Percentiles rank a stretch among this genome's conserved stretches.
Conservation (phyloP, 106 monocot genomes). For the Dendrobium catenatum region DNA sequence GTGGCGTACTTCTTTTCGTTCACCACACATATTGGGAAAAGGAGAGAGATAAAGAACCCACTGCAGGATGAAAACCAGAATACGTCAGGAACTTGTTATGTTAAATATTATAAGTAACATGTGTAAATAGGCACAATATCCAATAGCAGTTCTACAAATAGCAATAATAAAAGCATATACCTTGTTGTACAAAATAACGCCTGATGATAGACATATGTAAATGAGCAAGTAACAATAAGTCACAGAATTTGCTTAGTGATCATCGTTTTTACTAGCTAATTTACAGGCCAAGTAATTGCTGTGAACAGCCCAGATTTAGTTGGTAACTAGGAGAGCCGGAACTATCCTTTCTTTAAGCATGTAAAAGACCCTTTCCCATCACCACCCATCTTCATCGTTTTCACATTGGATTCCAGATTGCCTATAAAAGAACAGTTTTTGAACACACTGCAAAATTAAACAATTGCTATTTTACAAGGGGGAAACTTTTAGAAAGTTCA, state of each 20-base stretch:
- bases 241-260: constrained; percentile 42
- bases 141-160: background rate
- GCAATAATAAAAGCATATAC: constrained; percentile 11
- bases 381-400: constrained; percentile 4
- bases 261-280: constrained; percentile 16
- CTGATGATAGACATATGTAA: constrained; percentile 65
- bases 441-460: background rate
- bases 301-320: background rate
- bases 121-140: background rate
- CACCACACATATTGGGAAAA: no score
- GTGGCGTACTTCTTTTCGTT: no score
- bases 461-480: background rate
- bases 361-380: background rate
- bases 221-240: constrained; percentile 58
- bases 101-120: background rate
- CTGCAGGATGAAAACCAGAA: constrained; percentile 30
- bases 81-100: background rate
- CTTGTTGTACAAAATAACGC: constrained; percentile 75
- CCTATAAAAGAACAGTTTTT: background rate
- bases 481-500: background rate
- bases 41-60: constrained; percentile 99
- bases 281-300: background rate
- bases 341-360: background rate
- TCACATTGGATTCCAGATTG: background rate
- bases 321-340: background rate